Evolutionary conservation across 2,329 filamentous ascomycete genomes (phyloP).

Genomic region (Atkinsonella hypoxylon): DNA sequence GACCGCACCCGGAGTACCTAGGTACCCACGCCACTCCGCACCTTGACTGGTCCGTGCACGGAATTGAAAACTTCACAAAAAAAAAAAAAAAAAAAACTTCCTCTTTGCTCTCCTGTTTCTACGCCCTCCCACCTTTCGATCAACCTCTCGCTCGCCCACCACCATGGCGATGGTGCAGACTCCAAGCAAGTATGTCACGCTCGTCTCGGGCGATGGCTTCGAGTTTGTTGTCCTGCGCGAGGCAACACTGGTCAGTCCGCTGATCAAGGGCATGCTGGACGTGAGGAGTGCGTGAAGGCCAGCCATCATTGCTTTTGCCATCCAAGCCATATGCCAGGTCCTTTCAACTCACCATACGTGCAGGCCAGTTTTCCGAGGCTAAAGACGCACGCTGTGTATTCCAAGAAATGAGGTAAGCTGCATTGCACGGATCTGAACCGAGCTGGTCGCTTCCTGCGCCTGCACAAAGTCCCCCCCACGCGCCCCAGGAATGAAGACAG

Average conservation of each 20-base stretch:
- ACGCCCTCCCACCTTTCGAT: neutral
- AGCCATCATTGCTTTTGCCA: neutral
- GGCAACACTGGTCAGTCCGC: constrained; percentile 55
- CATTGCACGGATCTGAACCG: neutral
- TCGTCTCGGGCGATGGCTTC: constrained; percentile 63
- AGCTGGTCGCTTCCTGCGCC: neutral
- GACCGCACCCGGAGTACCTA: too few species aligned
- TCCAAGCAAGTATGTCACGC: constrained; percentile 59
- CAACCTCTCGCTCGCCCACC: neutral
- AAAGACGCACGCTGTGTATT: constrained; percentile 53
- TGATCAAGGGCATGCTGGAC: constrained; percentile 66
- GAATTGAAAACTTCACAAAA: neutral
- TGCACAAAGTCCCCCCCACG: neutral
- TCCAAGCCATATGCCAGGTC: neutral
- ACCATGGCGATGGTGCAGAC: constrained; percentile 13
- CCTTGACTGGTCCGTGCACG: neutral
- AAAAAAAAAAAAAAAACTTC: neutral
- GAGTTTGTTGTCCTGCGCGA: constrained; percentile 66
- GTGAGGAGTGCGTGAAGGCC: constrained; percentile 41
- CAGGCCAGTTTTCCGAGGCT: constrained; percentile 55
- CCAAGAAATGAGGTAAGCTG: constrained; percentile 59
- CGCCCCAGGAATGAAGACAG: constrained; percentile 24
- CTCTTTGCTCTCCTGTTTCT: neutral
- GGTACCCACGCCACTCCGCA: neutral
- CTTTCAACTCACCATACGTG: constrained; percentile 10